Evolutionary conservation across 805 yeast genomes (phyloP).

Genomic region (Brettanomyces bruxellensis): DNA sequence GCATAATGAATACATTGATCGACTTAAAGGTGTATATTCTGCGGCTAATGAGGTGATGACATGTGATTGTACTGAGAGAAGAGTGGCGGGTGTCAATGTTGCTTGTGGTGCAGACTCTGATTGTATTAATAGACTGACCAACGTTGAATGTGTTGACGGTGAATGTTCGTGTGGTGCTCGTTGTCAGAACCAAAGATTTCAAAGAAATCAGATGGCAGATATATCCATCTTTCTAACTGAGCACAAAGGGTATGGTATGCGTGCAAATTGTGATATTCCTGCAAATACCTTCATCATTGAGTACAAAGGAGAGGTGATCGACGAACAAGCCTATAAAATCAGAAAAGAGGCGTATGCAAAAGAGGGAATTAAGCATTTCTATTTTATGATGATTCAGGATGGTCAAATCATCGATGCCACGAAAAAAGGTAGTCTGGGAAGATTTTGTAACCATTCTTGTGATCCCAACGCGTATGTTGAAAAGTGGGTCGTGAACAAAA

Average conservation of each 20-base stretch:
- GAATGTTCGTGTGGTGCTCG: constrained; percentile 64
- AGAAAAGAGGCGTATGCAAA: constrained; percentile 70
- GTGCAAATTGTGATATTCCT: constrained; percentile 52
- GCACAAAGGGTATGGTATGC: constrained; percentile 81
- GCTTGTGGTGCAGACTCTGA: constrained; percentile 85
- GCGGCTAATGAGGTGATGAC: constrained; percentile 75
- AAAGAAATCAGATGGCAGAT: constrained; percentile 58
- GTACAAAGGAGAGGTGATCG: constrained; percentile 90
- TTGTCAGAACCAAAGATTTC: constrained; percentile 88
- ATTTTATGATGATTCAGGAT: constrained; percentile 91
- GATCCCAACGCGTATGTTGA: constrained; percentile 92
- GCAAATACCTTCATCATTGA: constrained; percentile 77
- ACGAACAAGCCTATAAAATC: constrained; percentile 62
- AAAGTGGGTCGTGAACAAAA: constrained; percentile 93
- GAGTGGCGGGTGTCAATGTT: constrained; percentile 29
- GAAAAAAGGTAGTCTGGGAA: constrained; percentile 73
- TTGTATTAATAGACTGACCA: constrained; percentile 87
- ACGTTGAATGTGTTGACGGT: constrained; percentile 79
- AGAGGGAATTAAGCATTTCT: constrained; percentile 68
- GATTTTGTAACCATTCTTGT: constrained; percentile 94
- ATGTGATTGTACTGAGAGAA: constrained; percentile 71
- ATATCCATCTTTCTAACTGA: constrained; percentile 82
- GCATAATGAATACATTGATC: constrained; percentile 55
- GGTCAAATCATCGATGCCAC: constrained; percentile 96
- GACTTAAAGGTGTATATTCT: constrained; percentile 52